Evolutionary conservation across 2,329 filamentous ascomycete species (phyloP).

Genomic region (Neurospora sp.): DNA sequence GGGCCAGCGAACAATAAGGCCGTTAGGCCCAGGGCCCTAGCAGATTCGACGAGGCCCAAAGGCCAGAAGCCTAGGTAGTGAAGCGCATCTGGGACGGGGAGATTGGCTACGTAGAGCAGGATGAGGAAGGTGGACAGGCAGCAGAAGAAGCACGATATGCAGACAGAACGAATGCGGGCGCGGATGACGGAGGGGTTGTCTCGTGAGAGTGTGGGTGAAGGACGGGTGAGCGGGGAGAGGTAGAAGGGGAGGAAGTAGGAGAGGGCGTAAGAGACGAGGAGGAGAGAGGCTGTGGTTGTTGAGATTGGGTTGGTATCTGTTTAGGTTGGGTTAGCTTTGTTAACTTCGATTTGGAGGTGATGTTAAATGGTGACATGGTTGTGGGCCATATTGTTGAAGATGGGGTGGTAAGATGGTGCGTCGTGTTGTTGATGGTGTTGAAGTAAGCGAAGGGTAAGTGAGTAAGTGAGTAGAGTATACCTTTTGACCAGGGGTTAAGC

Average conservation of each 20-base stretch:
- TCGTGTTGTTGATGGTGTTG: not conserved
- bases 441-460: not conserved
- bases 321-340: slow-evolving; percentile 28
- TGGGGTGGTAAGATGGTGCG: not conserved
- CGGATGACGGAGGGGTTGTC: slow-evolving; percentile 86
- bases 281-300: slow-evolving; percentile 23
- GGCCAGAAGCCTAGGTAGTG: slow-evolving; percentile 78
- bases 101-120: slow-evolving; percentile 42
- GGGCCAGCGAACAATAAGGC: slow-evolving; percentile 73
- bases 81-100: slow-evolving; percentile 43
- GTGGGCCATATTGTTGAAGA: no score
- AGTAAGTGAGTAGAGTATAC: slow-evolving; percentile 1
- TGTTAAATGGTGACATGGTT: not conserved
- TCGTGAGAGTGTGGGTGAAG: slow-evolving; percentile 67
- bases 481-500: slow-evolving; percentile 16
- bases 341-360: slow-evolving; percentile 4
- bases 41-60: slow-evolving; percentile 52
- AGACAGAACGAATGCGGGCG: slow-evolving; percentile 72
- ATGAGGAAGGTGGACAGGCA: slow-evolving; percentile 57
- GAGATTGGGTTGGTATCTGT: slow-evolving; percentile 29
- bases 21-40: slow-evolving; percentile 58
- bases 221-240: slow-evolving; percentile 66
- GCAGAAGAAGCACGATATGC: slow-evolving; percentile 61
- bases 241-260: slow-evolving; percentile 90
- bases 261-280: slow-evolving; percentile 61